Percentiles rank a stretch among this genome's conserved stretches.
phyloP scores from a whole-genome alignment of 2,329 filamentous ascomycete species.

The Xylariaceae sp. region DNA sequence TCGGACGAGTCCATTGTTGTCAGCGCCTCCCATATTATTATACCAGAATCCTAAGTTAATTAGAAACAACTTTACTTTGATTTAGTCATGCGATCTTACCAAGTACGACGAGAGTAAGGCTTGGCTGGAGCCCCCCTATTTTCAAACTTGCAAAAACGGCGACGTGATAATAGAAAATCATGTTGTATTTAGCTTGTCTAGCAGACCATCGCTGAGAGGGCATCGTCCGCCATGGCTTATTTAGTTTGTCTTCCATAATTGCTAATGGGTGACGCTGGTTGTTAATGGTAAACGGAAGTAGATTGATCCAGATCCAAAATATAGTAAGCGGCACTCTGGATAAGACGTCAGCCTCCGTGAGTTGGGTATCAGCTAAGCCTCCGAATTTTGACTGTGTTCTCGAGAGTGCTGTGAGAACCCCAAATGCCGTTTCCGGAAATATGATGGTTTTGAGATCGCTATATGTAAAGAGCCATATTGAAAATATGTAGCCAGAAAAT shows the following conservation, averaged over 20 bases:
- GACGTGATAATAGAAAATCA: slow-evolving; percentile 10
- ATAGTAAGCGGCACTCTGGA: slow-evolving; percentile 11
- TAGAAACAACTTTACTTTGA: too few relatives aligned
- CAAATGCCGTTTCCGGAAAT: slow-evolving; percentile 19
- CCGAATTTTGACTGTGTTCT: too few relatives aligned
- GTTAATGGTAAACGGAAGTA: slow-evolving; percentile 33
- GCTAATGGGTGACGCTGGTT: slow-evolving; percentile 32
- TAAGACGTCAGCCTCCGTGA: background rate
- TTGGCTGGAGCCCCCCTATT: slow-evolving; percentile 22
- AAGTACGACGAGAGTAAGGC: background rate
- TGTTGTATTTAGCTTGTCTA: slow-evolving; percentile 18
- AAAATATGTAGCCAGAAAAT: slow-evolving; percentile 5
- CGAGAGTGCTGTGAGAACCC: slow-evolving; percentile 4
- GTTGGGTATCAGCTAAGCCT: background rate
- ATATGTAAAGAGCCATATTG: slow-evolving; percentile 29
- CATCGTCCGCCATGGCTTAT: slow-evolving; percentile 39
- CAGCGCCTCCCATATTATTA: slow-evolving; percentile 36
- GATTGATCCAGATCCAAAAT: slow-evolving; percentile 34
- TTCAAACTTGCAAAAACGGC: slow-evolving; percentile 11
- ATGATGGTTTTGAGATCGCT: slow-evolving; percentile 31
- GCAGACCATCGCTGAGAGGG: slow-evolving; percentile 28
- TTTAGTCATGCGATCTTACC: too few relatives aligned
- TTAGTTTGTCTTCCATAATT: slow-evolving; percentile 34
- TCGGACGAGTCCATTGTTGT: slow-evolving; percentile 13
- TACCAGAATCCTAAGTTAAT: slow-evolving; percentile 34